A percentile compares a stretch with the other conserved stretches of the same genome.
These are phyloP conservation scores for Rhizophagus clarus DNA, from an alignment of 192 early-diverging fungal species.

Conservation along the genomic window DNA sequence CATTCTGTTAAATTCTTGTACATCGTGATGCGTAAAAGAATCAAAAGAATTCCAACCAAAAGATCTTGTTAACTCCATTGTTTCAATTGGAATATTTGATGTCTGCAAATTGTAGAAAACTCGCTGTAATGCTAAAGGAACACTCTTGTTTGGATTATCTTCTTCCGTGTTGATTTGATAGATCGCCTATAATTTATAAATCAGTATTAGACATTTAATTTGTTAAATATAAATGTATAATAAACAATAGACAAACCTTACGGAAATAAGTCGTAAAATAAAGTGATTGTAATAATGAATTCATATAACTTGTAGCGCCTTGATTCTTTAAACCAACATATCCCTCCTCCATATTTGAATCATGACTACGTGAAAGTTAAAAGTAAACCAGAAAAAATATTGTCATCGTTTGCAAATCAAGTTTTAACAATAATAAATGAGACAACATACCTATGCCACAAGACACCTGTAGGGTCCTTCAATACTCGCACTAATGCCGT, in stretches of 20 bases:
- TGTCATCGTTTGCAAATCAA: slow-evolving; percentile 15
- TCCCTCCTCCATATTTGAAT: slow-evolving; percentile 88
- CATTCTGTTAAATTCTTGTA: slow-evolving; percentile 97
- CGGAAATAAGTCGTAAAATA: slow-evolving; percentile 97
- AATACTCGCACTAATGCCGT: slow-evolving; percentile 75
- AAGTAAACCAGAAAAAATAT: slow-evolving; percentile 25
- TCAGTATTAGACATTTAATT: background rate
- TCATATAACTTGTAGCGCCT: slow-evolving; percentile 99
- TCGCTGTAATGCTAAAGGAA: slow-evolving; percentile 90
- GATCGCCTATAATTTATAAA: slow-evolving; percentile 54
- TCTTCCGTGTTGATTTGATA: slow-evolving; percentile 91
- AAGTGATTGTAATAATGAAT: slow-evolving; percentile 95
- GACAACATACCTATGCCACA: slow-evolving; percentile 87
- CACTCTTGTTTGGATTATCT: slow-evolving; percentile 84
- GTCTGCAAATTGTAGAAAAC: slow-evolving; percentile 92
- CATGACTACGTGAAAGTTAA: slow-evolving; percentile 61
- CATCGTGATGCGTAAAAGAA: slow-evolving; percentile 97
- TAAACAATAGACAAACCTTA: slow-evolving; percentile 38
- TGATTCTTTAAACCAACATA: slow-evolving; percentile 96
- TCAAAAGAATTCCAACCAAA: slow-evolving; percentile 98
- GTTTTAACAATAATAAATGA: slow-evolving; percentile 21
- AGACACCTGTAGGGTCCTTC: slow-evolving; percentile 85
- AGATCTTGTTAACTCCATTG: slow-evolving; percentile 93
- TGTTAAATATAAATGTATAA: background rate
- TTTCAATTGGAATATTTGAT: slow-evolving; percentile 73